Base-by-base conservation (phyloP, 2,329 filamentous ascomycete genomes). In the Pseudogymnoascus sp. region DNA sequence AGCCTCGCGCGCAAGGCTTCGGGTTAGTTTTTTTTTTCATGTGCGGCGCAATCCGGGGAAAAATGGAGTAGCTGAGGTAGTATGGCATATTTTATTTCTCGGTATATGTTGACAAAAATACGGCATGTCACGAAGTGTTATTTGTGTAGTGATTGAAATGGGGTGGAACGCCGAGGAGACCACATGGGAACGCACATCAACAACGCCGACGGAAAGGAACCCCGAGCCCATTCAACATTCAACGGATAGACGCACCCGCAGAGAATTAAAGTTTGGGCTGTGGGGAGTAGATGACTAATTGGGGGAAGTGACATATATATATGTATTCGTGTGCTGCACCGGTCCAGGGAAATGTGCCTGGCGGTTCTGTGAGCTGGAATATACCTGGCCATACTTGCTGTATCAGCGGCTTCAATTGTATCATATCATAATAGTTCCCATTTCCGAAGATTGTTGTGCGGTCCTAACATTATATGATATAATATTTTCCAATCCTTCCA, bases 1-100 rank as follows among this genome's bases (percentile, higher is more conserved):
- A 61, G 59, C 59, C 59, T 61, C 37, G 37, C 37, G 11, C 18
- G 34, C 59, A 61, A 61, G 34, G 59, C 59, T 61, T 12, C 34
- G 16, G 11, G 7, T 11, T 16, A 10, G 2, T 36, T 39, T 4
- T 60, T 51, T 51, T 60, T 36, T 60, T 37, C 23, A 8, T 31
- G 45, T 14, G 8, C 45, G 23, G 14, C 45, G 14, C 45, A 29
- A 54, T 26, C 45, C 23, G 45, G 45, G n/a, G 45, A 54, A 5
- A 54, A 21, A n/a, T 47, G 42, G 23, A 29, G 45, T 29, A 29
- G n/a, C 23, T 16, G 16, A 10, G 8, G 14, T 29, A 16, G 23
- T 54, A 29, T n/a, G 23, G 8, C 45, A 54, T 29, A 29, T 16
- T 54, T 29, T 31, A 29, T 54, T 1, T 16, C 7, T 11, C 23